Evolutionary conservation across 2,329 filamentous ascomycete genomes (phyloP), one percentile per base, ranked within the genome.

Genomic region (Rhytidhysteron rufulum): DNA sequence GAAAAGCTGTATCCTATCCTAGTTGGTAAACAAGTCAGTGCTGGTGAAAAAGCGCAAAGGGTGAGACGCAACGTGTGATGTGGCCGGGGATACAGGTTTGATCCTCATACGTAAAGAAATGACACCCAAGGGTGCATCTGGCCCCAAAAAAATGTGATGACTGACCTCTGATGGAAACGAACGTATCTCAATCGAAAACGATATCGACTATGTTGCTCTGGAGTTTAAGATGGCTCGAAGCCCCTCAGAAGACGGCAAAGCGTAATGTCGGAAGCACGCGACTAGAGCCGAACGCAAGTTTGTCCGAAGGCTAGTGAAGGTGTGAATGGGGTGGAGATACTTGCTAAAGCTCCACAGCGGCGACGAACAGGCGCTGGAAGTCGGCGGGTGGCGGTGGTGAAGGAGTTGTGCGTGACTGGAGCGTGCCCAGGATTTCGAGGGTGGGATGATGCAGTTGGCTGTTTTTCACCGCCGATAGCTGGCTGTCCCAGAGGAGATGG

Each of bases 141-240:
- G 13, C 24, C 8, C n/a, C n/a, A 13, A 27, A 27, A 27, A 8
- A 7, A 27, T 27, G 13, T 27, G 24, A 7, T 8, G 24, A 60
- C 58, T 36, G 60, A 63, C 61, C 57, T 63, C 54, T 54, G 39
- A 39, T 55, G 42, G 43, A 49, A 49, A 50, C 48, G 46, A 50
- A 44, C 48, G 42, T 45, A 44, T 40, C 34, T 48, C 40, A 24
- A 36, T 47, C 43, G 34, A 41, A 45, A 44, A 35, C 45, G 48
- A 44, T 50, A 34, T 45, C 29, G 53, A 43, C 37, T 41, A 46
- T 42, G 49, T 48, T 50, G 51, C 48, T 57, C 47, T 55, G 49
- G 44, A 37, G 54, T 49, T 49, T 45, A 53, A 50, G 57, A 61
- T 62, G 62, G 63, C 62, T 63, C 60, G 45, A 62, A 63, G 63